A percentile compares a stretch with the other conserved stretches of the same genome.
phyloP scores from a whole-genome alignment of 2,329 filamentous ascomycete genomes.

The Trematosphaeria pertusa region DNA sequence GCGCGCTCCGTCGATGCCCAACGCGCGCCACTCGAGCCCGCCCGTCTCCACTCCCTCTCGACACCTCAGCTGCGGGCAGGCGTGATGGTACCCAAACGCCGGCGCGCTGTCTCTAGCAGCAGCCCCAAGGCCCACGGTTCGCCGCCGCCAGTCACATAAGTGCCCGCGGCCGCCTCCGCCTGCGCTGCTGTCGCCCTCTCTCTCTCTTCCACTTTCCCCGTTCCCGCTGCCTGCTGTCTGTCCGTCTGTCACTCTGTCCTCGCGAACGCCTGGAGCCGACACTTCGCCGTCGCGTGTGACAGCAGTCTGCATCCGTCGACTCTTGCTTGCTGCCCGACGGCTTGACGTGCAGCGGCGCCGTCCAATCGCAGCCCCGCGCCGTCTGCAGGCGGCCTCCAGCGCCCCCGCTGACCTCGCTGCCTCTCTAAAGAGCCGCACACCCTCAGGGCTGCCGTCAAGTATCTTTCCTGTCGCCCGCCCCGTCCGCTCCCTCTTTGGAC shows the following conservation, averaged over 20 bases:
- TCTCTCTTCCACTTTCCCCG: slow-evolving; percentile 14
- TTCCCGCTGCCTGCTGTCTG: slow-evolving; percentile 18
- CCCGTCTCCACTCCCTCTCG: not conserved
- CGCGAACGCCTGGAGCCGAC: slow-evolving; percentile 2
- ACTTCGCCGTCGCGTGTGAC: slow-evolving; percentile 23
- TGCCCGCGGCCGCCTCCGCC: slow-evolving; percentile 35
- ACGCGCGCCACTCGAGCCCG: slow-evolving; percentile 10
- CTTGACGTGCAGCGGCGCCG: slow-evolving; percentile 40
- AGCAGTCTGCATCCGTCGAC: slow-evolving; percentile 15
- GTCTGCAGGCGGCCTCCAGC: slow-evolving; percentile 16
- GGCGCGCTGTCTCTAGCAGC: slow-evolving; percentile 29
- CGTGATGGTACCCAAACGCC: slow-evolving; percentile 36
- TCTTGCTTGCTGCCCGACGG: slow-evolving; percentile 40
- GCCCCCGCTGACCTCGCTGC: slow-evolving; percentile 28
- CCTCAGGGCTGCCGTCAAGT: slow-evolving; percentile 21
- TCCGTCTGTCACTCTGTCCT: slow-evolving; percentile 5
- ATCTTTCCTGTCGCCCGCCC: slow-evolving; percentile 32
- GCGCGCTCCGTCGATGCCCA: not conserved
- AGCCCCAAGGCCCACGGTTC: not conserved
- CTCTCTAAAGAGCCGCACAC: slow-evolving; percentile 39
- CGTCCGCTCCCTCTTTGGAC: slow-evolving; percentile 12
- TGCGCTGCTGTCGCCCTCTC: slow-evolving; percentile 12
- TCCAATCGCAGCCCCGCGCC: slow-evolving; percentile 37
- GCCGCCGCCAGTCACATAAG: too few relatives aligned
- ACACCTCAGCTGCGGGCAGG: slow-evolving; percentile 19